These are phyloP conservation scores for Yamadazyma kitorensis DNA, from an alignment of 805 yeast genomes.

Conservation along the genomic window DNA sequence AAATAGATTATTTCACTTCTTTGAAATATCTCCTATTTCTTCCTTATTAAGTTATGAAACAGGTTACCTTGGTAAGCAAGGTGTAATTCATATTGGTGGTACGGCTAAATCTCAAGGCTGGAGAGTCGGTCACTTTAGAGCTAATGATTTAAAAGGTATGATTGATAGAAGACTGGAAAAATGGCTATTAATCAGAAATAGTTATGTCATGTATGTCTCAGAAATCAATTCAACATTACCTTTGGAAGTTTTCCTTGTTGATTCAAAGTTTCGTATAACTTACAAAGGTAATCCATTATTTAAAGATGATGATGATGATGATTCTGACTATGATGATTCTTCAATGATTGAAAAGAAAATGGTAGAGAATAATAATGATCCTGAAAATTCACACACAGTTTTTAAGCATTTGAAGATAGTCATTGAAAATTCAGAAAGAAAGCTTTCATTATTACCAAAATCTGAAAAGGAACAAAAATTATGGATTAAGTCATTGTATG, in stretches of 20 bases:
- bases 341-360: slow-evolving; percentile 23
- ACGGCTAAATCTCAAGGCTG: slow-evolving; percentile 90
- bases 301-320: slow-evolving; percentile 30
- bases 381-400: slow-evolving; percentile 38
- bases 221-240: slow-evolving; percentile 85
- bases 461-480: slow-evolving; percentile 60
- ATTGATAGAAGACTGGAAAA: slow-evolving; percentile 85
- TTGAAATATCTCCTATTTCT: slow-evolving; percentile 87
- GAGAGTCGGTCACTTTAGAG: slow-evolving; percentile 86
- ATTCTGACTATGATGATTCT: slow-evolving; percentile 46
- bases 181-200: slow-evolving; percentile 86
- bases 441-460: slow-evolving; percentile 65
- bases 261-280: slow-evolving; percentile 60
- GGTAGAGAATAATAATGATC: slow-evolving; percentile 20
- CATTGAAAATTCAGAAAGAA: slow-evolving; percentile 74
- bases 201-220: slow-evolving; percentile 82
- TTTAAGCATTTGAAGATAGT: slow-evolving; percentile 52
- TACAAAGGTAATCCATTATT: slow-evolving; percentile 39
- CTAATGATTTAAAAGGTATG: slow-evolving; percentile 81
- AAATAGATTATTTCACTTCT: slow-evolving; percentile 77
- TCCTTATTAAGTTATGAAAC: slow-evolving; percentile 79
- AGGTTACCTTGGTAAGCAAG: slow-evolving; percentile 85
- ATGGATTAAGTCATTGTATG: slow-evolving; percentile 74
- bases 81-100: slow-evolving; percentile 73
- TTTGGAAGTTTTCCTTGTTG: slow-evolving; percentile 89